phyloP scores from a whole-genome alignment of 495 filamentous ascomycete species.

The Delitschia confertaspora region DNA sequence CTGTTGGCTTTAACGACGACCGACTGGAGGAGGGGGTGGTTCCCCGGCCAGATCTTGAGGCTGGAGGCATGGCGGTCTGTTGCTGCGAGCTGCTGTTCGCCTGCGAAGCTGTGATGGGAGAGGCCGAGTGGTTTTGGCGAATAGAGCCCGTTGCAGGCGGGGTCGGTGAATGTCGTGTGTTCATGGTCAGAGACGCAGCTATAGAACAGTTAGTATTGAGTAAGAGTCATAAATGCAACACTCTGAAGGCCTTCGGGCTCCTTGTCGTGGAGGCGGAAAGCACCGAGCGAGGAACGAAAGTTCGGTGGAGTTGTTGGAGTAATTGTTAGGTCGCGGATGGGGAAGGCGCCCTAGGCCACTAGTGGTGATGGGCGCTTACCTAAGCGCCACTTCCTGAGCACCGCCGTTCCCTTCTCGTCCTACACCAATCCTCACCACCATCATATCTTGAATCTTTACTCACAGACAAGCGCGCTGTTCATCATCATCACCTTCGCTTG shows the following conservation, averaged over 20 bases:
- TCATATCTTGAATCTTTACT: too few species aligned
- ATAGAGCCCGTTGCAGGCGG: constrained; percentile 14
- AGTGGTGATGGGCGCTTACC: too few species aligned
- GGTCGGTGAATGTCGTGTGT: constrained; percentile 16
- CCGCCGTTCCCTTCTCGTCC: too few species aligned
- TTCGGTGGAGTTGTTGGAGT: neutral
- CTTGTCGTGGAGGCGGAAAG: constrained; percentile 1
- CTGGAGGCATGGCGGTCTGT: constrained; percentile 12
- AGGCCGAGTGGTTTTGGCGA: constrained; percentile 18
- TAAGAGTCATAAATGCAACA: constrained; percentile 3
- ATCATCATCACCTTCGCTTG: too few species aligned
- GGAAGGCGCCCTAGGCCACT: too few species aligned
- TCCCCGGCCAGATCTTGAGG: constrained; percentile 5
- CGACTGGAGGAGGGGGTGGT: constrained; percentile 6
- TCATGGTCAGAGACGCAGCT: constrained; percentile 2
- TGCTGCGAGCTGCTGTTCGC: constrained; percentile 11
- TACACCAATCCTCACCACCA: too few species aligned
- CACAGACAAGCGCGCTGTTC: too few species aligned
- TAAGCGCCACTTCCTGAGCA: too few species aligned
- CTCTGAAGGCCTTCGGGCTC: too few species aligned
- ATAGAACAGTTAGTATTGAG: constrained; percentile 2
- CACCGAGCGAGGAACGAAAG: neutral
- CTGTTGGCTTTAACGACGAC: constrained; percentile 4
- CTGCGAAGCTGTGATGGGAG: constrained; percentile 14
- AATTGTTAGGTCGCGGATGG: neutral